Conservation (phyloP, 139 green algal species). For the Micractinium sp. region DNA sequence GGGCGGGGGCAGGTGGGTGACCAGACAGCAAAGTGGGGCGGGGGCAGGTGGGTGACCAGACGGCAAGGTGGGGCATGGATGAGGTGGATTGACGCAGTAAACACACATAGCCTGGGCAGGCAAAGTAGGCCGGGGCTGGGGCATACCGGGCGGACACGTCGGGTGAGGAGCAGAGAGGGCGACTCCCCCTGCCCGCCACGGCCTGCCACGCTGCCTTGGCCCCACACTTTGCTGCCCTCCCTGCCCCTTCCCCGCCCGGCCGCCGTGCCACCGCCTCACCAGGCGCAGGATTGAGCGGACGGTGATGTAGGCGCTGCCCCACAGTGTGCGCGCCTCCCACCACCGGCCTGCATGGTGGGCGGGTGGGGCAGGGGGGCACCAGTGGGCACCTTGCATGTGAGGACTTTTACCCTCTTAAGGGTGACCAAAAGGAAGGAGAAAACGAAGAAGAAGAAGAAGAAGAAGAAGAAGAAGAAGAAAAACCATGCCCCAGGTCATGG, state of each 20-base stretch:
- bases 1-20: too few species aligned
- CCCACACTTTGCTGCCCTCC: not conserved
- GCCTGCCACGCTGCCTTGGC: not conserved
- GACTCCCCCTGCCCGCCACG: too few species aligned
- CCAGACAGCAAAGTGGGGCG: too few species aligned
- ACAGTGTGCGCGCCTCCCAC: slow-evolving; percentile 20
- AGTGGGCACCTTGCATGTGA: slow-evolving; percentile 32
- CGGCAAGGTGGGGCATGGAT: too few species aligned
- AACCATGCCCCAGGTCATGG: too few species aligned
- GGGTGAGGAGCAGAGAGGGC: too few species aligned
- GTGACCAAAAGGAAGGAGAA: too few species aligned
- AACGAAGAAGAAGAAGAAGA: too few species aligned
- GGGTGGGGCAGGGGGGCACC: slow-evolving; percentile 30
- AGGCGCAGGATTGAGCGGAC: slow-evolving; percentile 34
- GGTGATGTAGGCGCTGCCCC: slow-evolving; percentile 28
- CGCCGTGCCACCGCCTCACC: not conserved
- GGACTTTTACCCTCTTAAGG: not conserved
- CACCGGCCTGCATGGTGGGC: not conserved
- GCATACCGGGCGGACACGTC: not conserved
- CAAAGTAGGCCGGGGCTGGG: not conserved
- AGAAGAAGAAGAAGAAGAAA: too few species aligned
- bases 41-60: too few species aligned
- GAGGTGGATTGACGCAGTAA: too few species aligned
- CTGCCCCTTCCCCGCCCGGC: not conserved
- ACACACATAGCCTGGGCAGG: too few species aligned